These are phyloP conservation scores for Myrica gale DNA, from an alignment of 306 rosid species.

Conservation along the genomic window DNA sequence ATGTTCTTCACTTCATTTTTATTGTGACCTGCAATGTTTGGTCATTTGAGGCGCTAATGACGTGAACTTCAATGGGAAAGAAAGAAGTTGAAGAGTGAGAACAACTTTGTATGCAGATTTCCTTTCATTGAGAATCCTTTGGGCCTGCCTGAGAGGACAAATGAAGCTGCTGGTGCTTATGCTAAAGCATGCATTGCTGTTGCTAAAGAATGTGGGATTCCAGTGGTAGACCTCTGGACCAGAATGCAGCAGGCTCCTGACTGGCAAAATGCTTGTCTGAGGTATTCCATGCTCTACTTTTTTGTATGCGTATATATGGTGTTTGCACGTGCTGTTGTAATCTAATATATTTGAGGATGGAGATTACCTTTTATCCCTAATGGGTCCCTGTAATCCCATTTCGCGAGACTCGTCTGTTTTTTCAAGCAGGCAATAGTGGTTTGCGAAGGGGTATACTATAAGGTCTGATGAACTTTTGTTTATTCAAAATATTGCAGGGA, in stretches of 20 bases:
- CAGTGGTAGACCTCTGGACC: slow-evolving; percentile 72
- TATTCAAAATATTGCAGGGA: slow-evolving; percentile 51
- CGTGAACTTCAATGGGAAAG: neutral
- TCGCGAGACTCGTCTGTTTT: neutral
- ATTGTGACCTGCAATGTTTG: neutral
- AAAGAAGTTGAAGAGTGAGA: neutral
- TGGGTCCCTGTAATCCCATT: no score
- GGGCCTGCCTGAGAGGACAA: slow-evolving; percentile 82
- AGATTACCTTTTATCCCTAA: no score
- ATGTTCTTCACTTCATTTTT: neutral
- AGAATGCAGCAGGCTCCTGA: slow-evolving; percentile 67
- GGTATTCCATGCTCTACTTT: slow-evolving; percentile 32
- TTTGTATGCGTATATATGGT: neutral
- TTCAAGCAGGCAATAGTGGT: neutral
- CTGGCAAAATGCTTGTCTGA: slow-evolving; percentile 52
- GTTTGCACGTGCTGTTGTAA: neutral
- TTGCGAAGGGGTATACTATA: no score
- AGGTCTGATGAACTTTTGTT: slow-evolving; percentile 7
- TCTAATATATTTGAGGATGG: no score
- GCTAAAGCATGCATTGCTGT: slow-evolving; percentile 61
- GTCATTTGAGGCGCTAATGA: neutral
- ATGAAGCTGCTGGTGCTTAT: slow-evolving; percentile 74
- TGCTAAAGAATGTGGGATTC: slow-evolving; percentile 55
- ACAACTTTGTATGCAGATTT: slow-evolving; percentile 31
- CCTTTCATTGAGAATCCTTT: slow-evolving; percentile 57